These are phyloP conservation scores for Phytopythium montanum DNA, from an alignment of 352 stramenopile species.

Conservation along the genomic window DNA sequence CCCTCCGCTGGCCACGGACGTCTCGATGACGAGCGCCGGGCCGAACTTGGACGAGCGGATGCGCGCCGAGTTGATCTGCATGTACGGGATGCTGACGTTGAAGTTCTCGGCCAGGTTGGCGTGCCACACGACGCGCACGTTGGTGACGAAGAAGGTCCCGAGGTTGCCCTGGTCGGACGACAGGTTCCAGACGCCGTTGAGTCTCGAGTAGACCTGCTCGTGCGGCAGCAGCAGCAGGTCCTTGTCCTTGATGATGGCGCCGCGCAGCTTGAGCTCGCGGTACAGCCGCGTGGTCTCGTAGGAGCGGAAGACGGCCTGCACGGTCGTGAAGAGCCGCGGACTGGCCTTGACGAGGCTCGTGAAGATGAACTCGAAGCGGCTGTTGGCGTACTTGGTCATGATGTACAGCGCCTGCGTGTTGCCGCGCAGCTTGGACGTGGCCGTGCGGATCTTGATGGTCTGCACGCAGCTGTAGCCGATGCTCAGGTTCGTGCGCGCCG, in stretches of 20 bases:
- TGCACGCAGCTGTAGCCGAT: slow-evolving; percentile 84
- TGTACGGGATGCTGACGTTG: slow-evolving; percentile 94
- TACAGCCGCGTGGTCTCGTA: slow-evolving; percentile 93
- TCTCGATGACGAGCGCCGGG: slow-evolving; percentile 89
- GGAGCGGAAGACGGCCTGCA: slow-evolving; percentile 90
- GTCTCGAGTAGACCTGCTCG: slow-evolving; percentile 87
- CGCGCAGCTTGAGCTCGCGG: slow-evolving; percentile 90
- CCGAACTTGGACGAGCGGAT: slow-evolving; percentile 91
- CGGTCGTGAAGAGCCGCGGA: slow-evolving; percentile 90
- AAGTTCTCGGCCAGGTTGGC: slow-evolving; percentile 93
- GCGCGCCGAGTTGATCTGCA: slow-evolving; percentile 88
- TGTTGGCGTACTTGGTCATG: slow-evolving; percentile 87
- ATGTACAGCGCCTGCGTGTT: slow-evolving; percentile 91
- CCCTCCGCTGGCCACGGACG: slow-evolving; percentile 61
- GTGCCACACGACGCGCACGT: slow-evolving; percentile 92
- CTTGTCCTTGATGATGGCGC: slow-evolving; percentile 90
- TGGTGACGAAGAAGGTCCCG: slow-evolving; percentile 91
- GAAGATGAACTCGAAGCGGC: slow-evolving; percentile 94
- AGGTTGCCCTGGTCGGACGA: slow-evolving; percentile 92
- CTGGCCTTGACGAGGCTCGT: slow-evolving; percentile 91
- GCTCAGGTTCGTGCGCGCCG: slow-evolving; percentile 79
- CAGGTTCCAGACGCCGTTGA: slow-evolving; percentile 91
- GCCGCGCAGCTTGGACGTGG: slow-evolving; percentile 87
- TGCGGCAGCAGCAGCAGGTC: slow-evolving; percentile 84
- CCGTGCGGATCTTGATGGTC: slow-evolving; percentile 88